phyloP scores from a whole-genome alignment of 192 early-diverging fungal genomes.

The Rhizophagus sp. region DNA sequence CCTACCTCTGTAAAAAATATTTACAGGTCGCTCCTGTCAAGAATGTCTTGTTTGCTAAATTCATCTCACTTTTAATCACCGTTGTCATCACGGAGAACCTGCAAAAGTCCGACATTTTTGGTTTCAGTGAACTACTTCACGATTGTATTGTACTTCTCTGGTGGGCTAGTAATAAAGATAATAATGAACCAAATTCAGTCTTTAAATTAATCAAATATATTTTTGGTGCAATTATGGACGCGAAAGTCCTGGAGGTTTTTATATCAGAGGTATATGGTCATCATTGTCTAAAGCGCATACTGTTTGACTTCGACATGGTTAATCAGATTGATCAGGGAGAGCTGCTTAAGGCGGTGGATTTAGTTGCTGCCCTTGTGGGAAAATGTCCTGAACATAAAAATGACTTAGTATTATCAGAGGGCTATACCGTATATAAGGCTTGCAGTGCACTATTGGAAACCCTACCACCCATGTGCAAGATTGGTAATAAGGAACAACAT shows the following conservation, averaged over 20 bases:
- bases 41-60: not conserved
- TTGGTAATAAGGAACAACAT: not conserved
- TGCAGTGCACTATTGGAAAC: slow-evolving; percentile 5
- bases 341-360: not conserved
- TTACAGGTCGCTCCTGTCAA: not conserved
- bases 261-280: not conserved
- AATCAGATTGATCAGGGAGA: not conserved
- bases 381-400: slow-evolving; percentile 17
- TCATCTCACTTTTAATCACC: not conserved
- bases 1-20: not conserved
- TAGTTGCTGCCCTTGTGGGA: not conserved
- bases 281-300: not conserved
- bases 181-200: not conserved
- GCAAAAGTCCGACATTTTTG: not conserved
- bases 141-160: slow-evolving; percentile 1
- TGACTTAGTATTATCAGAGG: not conserved
- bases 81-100: not conserved
- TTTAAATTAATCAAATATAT: not conserved
- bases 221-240: not conserved
- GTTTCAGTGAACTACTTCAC: not conserved
- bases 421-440: not conserved
- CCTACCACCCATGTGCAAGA: not conserved
- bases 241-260: not conserved
- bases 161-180: not conserved
- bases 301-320: not conserved